Percentiles rank a stretch among this genome's conserved stretches.
These are phyloP conservation scores for Eustoma russellianum DNA, from an alignment of 257 asterid genomes.

Conservation along the genomic window DNA sequence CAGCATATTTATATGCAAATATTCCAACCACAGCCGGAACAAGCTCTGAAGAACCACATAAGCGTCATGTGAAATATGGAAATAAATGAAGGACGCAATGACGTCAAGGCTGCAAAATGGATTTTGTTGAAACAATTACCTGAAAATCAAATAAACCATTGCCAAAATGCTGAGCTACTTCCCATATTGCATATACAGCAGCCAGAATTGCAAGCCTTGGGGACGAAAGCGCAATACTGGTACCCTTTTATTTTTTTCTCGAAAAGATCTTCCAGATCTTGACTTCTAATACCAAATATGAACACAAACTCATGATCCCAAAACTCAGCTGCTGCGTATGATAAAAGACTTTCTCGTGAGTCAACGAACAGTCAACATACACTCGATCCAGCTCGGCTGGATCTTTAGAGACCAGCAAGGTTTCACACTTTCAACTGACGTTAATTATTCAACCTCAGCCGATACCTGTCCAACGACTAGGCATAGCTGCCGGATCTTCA, in stretches of 20 bases:
- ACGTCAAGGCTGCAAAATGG: no score
- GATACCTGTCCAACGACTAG: no score
- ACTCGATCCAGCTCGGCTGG: no score
- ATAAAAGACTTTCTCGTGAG: no score
- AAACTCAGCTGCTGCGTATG: no score
- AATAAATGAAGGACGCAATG: neutral
- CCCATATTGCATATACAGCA: conserved; percentile 86
- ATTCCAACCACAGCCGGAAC: conserved; percentile 86
- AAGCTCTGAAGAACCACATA: conserved; percentile 45
- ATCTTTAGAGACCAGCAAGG: no score
- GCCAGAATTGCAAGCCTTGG: conserved; percentile 93
- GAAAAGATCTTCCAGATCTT: conserved; percentile 60
- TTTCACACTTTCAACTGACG: no score
- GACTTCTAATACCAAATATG: conserved; percentile 91
- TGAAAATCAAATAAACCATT: conserved; percentile 61
- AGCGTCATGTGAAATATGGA: neutral
- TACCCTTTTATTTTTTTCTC: conserved; percentile 64
- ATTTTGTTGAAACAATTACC: conserved; percentile 29
- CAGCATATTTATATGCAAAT: conserved; percentile 95
- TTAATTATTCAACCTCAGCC: no score
- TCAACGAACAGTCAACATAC: no score
- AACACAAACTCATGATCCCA: no score
- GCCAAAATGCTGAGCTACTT: conserved; percentile 61
- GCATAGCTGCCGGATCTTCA: no score
- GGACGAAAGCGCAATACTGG: conserved; percentile 81